phyloP scores from a whole-genome alignment of 202 grass and related monocot species.

The Musa balbisiana region DNA sequence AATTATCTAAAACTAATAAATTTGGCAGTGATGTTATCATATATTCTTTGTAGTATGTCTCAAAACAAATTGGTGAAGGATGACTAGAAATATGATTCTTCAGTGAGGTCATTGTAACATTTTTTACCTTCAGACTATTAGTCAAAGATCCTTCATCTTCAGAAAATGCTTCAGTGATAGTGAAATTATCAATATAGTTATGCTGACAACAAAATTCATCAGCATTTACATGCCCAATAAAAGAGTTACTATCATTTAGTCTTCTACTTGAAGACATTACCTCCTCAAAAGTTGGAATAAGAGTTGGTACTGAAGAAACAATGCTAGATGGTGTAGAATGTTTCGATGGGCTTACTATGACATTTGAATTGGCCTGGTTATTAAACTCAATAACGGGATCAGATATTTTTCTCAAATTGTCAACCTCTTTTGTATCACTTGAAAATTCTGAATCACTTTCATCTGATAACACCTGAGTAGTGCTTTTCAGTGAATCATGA shows the following conservation, averaged over 20 bases:
- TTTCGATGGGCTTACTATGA: background rate
- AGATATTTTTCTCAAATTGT: constrained; percentile 1
- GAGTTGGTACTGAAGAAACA: constrained; percentile 4
- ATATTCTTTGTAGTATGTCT: constrained; percentile 23
- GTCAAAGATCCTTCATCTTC: constrained; percentile 9
- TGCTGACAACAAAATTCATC: background rate
- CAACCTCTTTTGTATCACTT: background rate
- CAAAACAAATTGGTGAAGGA: constrained; percentile 26
- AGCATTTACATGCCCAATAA: background rate
- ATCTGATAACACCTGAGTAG: background rate
- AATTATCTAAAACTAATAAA: constrained; percentile 24
- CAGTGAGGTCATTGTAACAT: background rate
- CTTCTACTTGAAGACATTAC: constrained; percentile 3
- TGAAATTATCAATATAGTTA: background rate
- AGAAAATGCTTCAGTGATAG: too few species aligned
- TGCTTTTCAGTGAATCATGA: background rate
- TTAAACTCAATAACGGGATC: background rate
- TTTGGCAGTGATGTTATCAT: constrained; percentile 14
- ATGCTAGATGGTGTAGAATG: background rate
- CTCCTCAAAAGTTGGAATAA: background rate
- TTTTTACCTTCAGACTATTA: background rate
- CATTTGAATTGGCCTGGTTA: constrained; percentile 7
- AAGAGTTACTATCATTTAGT: constrained; percentile 1
- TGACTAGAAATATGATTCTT: constrained; percentile 13
- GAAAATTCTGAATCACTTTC: constrained; percentile 13